Conservation (phyloP, 2,329 filamentous ascomycete genomes). For the Lachnellula occidentalis region DNA sequence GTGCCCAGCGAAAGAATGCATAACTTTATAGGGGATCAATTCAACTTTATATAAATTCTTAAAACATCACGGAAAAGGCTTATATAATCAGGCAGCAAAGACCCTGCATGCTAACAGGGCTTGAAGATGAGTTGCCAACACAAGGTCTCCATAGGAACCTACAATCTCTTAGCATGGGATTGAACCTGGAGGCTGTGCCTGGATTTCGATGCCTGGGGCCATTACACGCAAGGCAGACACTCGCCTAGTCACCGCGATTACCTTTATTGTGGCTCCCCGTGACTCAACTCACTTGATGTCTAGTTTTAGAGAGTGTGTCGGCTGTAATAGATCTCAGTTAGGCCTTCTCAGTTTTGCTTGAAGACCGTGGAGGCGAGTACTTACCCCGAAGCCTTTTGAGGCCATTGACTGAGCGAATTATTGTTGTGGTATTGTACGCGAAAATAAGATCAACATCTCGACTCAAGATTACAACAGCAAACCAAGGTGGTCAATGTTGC, state of each 20-base stretch:
- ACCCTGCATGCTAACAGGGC: conserved; percentile 2
- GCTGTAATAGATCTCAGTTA: neutral
- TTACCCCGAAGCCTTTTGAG: too few species aligned
- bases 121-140: conserved; percentile 4
- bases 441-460: too few species aligned
- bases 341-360: neutral
- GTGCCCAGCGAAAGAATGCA: neutral
- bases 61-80: neutral
- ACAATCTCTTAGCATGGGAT: neutral
- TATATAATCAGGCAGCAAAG: conserved; percentile 9
- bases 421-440: too few species aligned
- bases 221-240: conserved; percentile 3
- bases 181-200: conserved; percentile 2
- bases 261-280: neutral
- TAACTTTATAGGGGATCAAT: conserved; percentile 1
- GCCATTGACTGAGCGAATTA: too few species aligned
- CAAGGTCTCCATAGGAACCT: neutral
- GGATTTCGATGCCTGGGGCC: neutral
- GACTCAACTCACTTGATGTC: neutral
- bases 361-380: neutral
- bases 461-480: too few species aligned
- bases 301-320: neutral
- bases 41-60: conserved; percentile 9
- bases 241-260: neutral
- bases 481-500: too few species aligned